Percentiles rank a stretch among this genome's conserved stretches.
These are phyloP conservation scores for Trichoderma koningiopsis DNA, from an alignment of 2,329 filamentous ascomycete species.

Conservation along the genomic window DNA sequence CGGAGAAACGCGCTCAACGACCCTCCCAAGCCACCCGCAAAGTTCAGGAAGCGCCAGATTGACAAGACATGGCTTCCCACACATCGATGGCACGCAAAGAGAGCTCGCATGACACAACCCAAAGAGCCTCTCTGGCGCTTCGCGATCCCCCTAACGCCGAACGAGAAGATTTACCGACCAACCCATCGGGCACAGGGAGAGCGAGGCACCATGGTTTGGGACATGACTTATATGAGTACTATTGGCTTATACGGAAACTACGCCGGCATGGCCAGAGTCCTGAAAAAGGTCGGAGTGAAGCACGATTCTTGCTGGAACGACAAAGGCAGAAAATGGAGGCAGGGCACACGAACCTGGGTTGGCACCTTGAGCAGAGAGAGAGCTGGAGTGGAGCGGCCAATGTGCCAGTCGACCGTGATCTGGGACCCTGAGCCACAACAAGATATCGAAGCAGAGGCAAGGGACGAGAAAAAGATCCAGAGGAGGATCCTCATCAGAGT, in stretches of 20 bases:
- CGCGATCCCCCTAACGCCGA: conserved; percentile 79
- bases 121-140: conserved; percentile 87
- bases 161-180: conserved; percentile 84
- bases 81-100: conserved; percentile 90
- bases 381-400: conserved; percentile 52
- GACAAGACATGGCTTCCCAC: conserved; percentile 95
- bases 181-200: conserved; percentile 78
- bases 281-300: conserved; percentile 66
- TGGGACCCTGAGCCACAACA: conserved; percentile 62
- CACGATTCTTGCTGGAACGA: conserved; percentile 63
- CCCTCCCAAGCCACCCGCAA: conserved; percentile 57
- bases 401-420: conserved; percentile 73
- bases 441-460: background rate
- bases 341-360: conserved; percentile 52
- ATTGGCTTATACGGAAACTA: conserved; percentile 73
- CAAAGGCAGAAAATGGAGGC: conserved; percentile 71
- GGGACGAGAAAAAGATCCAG: conserved; percentile 33
- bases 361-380: conserved; percentile 56
- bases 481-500: conserved; percentile 68
- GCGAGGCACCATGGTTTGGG: conserved; percentile 82
- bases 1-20: conserved; percentile 70
- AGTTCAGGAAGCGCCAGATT: conserved; percentile 81
- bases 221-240: conserved; percentile 91
- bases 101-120: conserved; percentile 82
- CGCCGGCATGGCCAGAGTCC: conserved; percentile 63